Evolutionary conservation across 306 rosid species (phyloP).

Genomic region (Vigna reflexopilosa): DNA sequence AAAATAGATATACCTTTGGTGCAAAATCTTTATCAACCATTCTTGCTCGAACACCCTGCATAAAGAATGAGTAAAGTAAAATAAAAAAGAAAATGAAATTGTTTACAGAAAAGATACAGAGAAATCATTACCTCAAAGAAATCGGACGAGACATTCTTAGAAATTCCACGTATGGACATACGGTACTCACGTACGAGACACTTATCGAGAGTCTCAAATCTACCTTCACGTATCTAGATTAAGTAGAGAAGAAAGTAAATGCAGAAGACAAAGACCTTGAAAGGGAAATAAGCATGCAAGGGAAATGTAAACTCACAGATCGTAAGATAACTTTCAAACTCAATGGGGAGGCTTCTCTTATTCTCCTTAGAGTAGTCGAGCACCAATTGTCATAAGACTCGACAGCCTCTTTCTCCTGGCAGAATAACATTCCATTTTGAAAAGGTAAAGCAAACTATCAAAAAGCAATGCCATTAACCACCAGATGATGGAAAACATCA

Average conservation of each 20-base stretch:
- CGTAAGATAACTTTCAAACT: constrained; percentile 80
- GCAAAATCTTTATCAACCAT: constrained; percentile 90
- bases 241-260: constrained; percentile 40
- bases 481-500: constrained; percentile 31
- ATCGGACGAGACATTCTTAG: constrained; percentile 69
- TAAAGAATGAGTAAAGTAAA: constrained; percentile 20
- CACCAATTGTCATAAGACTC: constrained; percentile 74
- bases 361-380: constrained; percentile 58
- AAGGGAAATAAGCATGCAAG: constrained; percentile 32
- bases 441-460: constrained; percentile 29
- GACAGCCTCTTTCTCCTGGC: constrained; percentile 81
- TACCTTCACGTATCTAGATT: constrained; percentile 89
- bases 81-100: constrained; percentile 30
- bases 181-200: constrained; percentile 92
- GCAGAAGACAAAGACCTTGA: constrained; percentile 10
- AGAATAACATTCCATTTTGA: constrained; percentile 40
- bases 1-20: constrained; percentile 73
- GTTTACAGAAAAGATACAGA: constrained; percentile 25
- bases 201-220: constrained; percentile 85
- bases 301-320: constrained; percentile 72
- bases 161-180: constrained; percentile 63
- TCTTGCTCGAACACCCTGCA: constrained; percentile 87
- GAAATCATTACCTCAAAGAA: constrained; percentile 73
- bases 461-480: constrained; percentile 23
- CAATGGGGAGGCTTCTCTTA: constrained; percentile 90